Base-by-base conservation (phyloP, 306 rosid genomes). In the Adenanthera pavonina region DNA sequence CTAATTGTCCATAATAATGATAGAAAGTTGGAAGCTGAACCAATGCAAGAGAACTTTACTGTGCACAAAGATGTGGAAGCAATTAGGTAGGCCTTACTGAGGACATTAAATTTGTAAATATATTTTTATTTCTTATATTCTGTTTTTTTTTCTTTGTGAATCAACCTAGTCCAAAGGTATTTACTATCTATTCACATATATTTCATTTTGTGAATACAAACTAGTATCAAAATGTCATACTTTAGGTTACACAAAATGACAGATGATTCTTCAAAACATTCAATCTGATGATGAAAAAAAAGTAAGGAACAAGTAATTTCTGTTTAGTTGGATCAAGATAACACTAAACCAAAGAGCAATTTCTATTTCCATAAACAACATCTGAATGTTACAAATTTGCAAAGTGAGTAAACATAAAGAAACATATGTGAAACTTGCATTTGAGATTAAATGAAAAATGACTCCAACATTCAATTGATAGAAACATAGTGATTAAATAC, bases 21-120 rank as follows among this genome's bases (percentile, higher is more conserved):
- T 86, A 72, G 82, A 81, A 66, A 68, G 85, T 44, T 80, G 86
- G 79, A 78, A 86, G 90, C 78, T 80, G 81, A 85, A 75, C 80
- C 81, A 84, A 51, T 66, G 80, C 13, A 40, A 60, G 30, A 77
- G 67, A 75, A 69, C 64, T 41, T 78, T 35, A 79, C 82, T 86
- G 67, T 80, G 43, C 73, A 66, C 4, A 84, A 84, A 79, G 79
- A 62, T 81, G 43, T 73, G 38, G 53, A 52, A 83, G 76, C 51
- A 81, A 83, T 88, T 80, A 78, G 82, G 44, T 82, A 71, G 64
- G 65, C 71, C 46, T 79, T 52, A 30, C 66, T n/a, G 81, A 69
- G 71, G 71, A 25, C 30, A 25, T 25, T 25, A 25, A 25, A 25
- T 25, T 25, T 25, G 30, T 25, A 25, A 25, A 25, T 25, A 25